Percentiles rank a stretch among this genome's conserved stretches.
Evolutionary conservation across 1,284 basidiomycete genomes (phyloP).

Genomic region (Schizopora paradoxa): DNA sequence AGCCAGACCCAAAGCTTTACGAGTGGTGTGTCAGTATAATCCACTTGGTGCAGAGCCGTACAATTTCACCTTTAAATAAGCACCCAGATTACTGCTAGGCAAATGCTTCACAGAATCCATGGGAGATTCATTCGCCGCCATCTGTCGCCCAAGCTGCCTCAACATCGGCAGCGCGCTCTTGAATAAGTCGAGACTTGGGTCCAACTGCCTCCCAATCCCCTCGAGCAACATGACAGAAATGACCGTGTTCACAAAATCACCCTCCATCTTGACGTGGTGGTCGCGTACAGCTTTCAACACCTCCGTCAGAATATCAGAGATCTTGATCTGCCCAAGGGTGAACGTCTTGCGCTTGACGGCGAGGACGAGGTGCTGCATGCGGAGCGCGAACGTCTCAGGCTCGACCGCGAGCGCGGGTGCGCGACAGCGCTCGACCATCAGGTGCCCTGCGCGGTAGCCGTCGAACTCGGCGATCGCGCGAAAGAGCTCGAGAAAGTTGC

Average conservation of each 20-base stretch:
- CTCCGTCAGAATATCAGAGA: constrained; percentile 87
- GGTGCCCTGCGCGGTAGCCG: constrained; percentile 87
- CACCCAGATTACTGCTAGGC: constrained; percentile 66
- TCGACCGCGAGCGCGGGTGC: constrained; percentile 88
- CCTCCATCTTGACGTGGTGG: constrained; percentile 98
- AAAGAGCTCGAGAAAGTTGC: constrained; percentile 96
- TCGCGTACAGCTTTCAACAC: constrained; percentile 84
- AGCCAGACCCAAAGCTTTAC: constrained; percentile 83
- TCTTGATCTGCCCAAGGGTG: constrained; percentile 91
- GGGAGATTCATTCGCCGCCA: constrained; percentile 75
- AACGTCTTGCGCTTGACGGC: constrained; percentile 96
- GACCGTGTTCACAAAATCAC: constrained; percentile 97
- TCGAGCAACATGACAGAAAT: constrained; percentile 91
- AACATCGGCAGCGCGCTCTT: constrained; percentile 89
- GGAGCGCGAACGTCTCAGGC: constrained; percentile 90
- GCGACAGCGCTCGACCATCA: constrained; percentile 97
- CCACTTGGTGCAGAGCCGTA: constrained; percentile 7
- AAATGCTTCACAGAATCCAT: constrained; percentile 46
- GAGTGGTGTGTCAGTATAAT: constrained; percentile 5
- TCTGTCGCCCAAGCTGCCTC: constrained; percentile 82
- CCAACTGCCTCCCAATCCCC: constrained; percentile 92
- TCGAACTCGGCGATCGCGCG: constrained; percentile 94
- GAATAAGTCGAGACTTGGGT: constrained; percentile 91
- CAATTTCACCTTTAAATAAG: constrained; percentile 73
- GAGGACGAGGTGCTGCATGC: constrained; percentile 94